Evolutionary conservation across 768 basidiomycete species (phyloP), one percentile per base, ranked within the genome.

Genomic region (Mycena maculata): DNA sequence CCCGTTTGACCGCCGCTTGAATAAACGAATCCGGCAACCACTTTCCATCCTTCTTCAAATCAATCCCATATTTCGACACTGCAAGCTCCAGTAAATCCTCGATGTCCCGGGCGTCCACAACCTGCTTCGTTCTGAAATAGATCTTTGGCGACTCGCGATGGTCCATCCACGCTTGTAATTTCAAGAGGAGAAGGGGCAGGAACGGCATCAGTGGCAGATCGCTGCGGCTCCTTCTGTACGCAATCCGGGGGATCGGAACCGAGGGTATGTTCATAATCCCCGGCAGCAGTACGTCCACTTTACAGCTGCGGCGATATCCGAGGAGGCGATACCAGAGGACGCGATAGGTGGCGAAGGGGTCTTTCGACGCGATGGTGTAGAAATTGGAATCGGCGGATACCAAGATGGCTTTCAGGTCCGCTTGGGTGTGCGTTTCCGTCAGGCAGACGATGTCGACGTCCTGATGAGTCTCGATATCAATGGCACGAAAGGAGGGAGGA

Each of bases 361-460:
- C 78, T 39, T 73, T 76, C 2, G 84, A 78, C 0, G 75, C 71
- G 15, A 82, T 72, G 61, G 82, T 77, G 68, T 76, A 81, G 69
- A 84, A 86, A 1, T 73, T 72, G 31, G 69, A 9, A 70, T 83
- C 72, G 10, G 39, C 58, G 1, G 56, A 53, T 20, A 75, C 74
- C 31, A 87, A 71, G 42, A 79, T 72, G 10, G 54, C 63, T 64
- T 87, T 86, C 65, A 87, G 77, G 8, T 72, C 68, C 71, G 84
- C 84, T 41, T 75, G 76, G 4, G 74, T 71, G 56, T 79, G 70
- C 10, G 38, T 31, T 0, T 72, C 64, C 7, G 82, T 80, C 42
- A 85, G 70, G 15, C 86, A 81, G 27, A 85, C 76, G 3, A 86
- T 74, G 63, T 86, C 85, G 12, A 85, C 75, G 66, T 87, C 86